Conservation (phyloP, 768 basidiomycete species). For the Suillus americanus region DNA sequence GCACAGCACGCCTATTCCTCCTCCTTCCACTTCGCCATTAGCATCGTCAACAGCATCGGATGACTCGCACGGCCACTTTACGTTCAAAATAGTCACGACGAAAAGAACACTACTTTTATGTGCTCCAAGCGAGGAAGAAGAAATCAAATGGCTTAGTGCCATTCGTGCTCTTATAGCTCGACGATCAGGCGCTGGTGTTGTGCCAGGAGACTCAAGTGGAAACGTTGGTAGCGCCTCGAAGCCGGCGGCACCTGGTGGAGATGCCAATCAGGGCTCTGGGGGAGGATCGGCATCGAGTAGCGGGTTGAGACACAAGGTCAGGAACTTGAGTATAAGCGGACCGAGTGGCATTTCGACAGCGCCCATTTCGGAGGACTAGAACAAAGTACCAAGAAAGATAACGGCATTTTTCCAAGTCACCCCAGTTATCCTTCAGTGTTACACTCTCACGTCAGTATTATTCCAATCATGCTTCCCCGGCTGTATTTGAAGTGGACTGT, state of each 20-base stretch:
- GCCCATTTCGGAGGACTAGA: constrained; percentile 24
- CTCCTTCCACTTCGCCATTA: constrained; percentile 29
- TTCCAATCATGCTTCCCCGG: constrained; percentile 4
- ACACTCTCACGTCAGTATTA: constrained; percentile 22
- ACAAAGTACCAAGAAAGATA: constrained; percentile 9
- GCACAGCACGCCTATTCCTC: constrained; percentile 38
- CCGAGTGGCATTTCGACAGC: constrained; percentile 17
- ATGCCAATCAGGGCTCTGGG: constrained; percentile 18
- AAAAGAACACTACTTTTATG: constrained; percentile 87
- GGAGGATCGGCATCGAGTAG: constrained; percentile 26
- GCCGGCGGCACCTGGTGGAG: constrained; percentile 11
- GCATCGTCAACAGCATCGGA: constrained; percentile 36
- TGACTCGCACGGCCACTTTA: constrained; percentile 50
- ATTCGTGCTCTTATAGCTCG: constrained; percentile 88
- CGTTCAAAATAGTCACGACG: constrained; percentile 96
- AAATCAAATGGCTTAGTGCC: constrained; percentile 97
- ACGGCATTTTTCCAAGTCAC: constrained; percentile 19
- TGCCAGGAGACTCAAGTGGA: constrained; percentile 44
- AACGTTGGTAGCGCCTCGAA: constrained; percentile 19
- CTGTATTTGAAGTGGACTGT: constrained; percentile 1
- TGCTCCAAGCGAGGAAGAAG: constrained; percentile 95
- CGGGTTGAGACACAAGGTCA: constrained; percentile 46
- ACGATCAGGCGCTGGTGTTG: constrained; percentile 50
- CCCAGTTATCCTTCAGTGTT: constrained; percentile 12
- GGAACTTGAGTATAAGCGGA: constrained; percentile 47